Evolutionary conservation across 345 rosid species (phyloP), one percentile per base, ranked within the genome.

Genomic region (Litchi chinensis): DNA sequence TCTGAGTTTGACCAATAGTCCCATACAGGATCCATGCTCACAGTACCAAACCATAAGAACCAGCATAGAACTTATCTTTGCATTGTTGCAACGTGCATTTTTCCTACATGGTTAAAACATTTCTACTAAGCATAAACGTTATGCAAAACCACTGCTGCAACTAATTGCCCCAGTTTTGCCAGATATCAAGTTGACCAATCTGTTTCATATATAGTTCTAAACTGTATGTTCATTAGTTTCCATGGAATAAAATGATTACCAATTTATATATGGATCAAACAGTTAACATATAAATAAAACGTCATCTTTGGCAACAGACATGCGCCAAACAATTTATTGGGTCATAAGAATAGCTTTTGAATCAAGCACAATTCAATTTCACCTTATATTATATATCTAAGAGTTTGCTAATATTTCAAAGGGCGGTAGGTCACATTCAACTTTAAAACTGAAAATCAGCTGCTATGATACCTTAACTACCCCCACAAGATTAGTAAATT

Each of bases 271-370:
- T 70, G 59, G 73, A 70, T 48, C 9, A 18, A 48, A 48, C 60
- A 26, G 60, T 15, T 46, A 13, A 24, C 11, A 24, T 43, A 69
- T 46, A 32, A 32, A 54, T 43, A 26, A 46, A 69, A 70, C 18
- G 19, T 28, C 10, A 70, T 70, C 26, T 48, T 48, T 48, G 57
- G 57, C 74, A 71, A 9, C 28, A 3, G n/a, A 26, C 9, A 26
- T 26, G 62, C 0, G 21, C 16, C 6, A 50, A 28, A 46, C 39
- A 69, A 46, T 13, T 70, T 26, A 48, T 26, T 8, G 56, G 40
- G 60, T 46, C 74, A 48, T 48, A 70, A 48, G 48, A 71, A 13
- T 56, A 72, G 59, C 76, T 57, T 72, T 46, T 37, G 39, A 50
- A 56, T 15, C 11, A 1, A 72, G 65, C n/a, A 28, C 65, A 72